phyloP scores from a whole-genome alignment of 768 basidiomycete genomes.

The Trametes meyenii region DNA sequence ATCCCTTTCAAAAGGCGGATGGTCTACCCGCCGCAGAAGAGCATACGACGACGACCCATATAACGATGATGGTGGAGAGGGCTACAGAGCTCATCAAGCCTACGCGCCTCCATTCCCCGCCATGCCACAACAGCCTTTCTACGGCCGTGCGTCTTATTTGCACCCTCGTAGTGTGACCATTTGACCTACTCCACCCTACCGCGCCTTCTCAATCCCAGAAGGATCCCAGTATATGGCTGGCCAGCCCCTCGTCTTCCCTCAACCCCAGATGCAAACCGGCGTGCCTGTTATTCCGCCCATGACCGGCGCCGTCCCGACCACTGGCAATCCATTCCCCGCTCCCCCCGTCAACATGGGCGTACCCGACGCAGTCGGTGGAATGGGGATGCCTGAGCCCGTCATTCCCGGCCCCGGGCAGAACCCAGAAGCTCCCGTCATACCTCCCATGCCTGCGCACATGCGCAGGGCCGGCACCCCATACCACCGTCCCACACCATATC shows the following conservation, averaged over 20 bases:
- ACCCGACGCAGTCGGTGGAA: background rate
- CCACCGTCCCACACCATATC: background rate
- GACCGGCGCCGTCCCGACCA: slow-evolving; percentile 13
- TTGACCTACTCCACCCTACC: background rate
- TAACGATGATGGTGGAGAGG: background rate
- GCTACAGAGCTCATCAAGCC: background rate
- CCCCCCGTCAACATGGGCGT: slow-evolving; percentile 13
- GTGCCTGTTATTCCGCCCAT: slow-evolving; percentile 19
- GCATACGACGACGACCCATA: slow-evolving; percentile 3
- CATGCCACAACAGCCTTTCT: slow-evolving; percentile 3
- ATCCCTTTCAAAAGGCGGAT: slow-evolving; percentile 6
- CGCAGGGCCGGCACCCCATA: slow-evolving; percentile 19
- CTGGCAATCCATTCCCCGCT: slow-evolving; percentile 17
- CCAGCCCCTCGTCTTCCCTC: slow-evolving; percentile 10
- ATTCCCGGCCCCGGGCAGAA: slow-evolving; percentile 8
- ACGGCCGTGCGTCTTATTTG: slow-evolving; percentile 1
- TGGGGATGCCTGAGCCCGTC: slow-evolving; percentile 15
- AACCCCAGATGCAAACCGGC: slow-evolving; percentile 2
- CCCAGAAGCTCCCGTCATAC: slow-evolving; percentile 21
- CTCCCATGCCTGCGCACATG: slow-evolving; percentile 13
- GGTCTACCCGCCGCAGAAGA: background rate
- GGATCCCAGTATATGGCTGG: background rate
- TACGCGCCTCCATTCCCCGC: slow-evolving; percentile 6
- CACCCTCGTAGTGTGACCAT: background rate
- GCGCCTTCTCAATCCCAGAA: background rate